Evolutionary conservation across 1,284 basidiomycete species (phyloP).

Genomic region (Trichosporon sp.): DNA sequence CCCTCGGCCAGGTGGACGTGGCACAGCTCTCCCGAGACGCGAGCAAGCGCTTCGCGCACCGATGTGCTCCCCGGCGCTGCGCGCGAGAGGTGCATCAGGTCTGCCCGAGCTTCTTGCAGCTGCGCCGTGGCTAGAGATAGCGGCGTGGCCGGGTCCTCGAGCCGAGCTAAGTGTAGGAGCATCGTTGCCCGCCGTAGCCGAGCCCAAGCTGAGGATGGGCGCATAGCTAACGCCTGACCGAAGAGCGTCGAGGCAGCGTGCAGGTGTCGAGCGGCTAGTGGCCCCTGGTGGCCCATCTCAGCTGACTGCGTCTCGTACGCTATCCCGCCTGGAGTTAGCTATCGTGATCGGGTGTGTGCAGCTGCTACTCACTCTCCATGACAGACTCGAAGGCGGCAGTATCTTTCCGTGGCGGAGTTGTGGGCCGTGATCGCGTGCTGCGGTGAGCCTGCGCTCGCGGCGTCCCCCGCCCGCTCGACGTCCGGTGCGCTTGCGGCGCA

Average conservation of each 20-base stretch:
- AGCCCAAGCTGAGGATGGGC: conserved; percentile 27
- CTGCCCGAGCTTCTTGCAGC: conserved; percentile 28
- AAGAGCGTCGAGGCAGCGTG: conserved; percentile 40
- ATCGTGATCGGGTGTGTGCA: neutral
- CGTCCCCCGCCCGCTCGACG: neutral
- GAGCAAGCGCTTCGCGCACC: conserved; percentile 6
- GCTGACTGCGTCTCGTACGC: conserved; percentile 41
- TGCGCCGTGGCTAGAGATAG: conserved; percentile 20
- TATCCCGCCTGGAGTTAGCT: conserved; percentile 25
- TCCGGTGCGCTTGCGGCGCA: neutral
- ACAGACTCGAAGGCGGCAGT: conserved; percentile 12
- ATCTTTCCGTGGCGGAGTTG: neutral
- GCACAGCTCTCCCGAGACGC: neutral
- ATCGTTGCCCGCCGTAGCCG: conserved; percentile 36
- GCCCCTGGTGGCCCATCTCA: conserved; percentile 33
- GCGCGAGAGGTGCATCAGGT: conserved; percentile 24
- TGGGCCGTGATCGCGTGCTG: neutral
- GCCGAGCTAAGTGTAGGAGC: conserved; percentile 34
- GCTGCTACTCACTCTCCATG: conserved; percentile 40
- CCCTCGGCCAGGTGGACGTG: neutral
- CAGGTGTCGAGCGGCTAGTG: conserved; percentile 42
- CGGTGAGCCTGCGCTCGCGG: neutral
- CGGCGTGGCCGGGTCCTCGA: conserved; percentile 23
- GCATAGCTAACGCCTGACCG: conserved; percentile 25
- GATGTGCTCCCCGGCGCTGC: conserved; percentile 27